phyloP scores from a whole-genome alignment of 257 asterid genomes.

The Craterostigma plantagineum region DNA sequence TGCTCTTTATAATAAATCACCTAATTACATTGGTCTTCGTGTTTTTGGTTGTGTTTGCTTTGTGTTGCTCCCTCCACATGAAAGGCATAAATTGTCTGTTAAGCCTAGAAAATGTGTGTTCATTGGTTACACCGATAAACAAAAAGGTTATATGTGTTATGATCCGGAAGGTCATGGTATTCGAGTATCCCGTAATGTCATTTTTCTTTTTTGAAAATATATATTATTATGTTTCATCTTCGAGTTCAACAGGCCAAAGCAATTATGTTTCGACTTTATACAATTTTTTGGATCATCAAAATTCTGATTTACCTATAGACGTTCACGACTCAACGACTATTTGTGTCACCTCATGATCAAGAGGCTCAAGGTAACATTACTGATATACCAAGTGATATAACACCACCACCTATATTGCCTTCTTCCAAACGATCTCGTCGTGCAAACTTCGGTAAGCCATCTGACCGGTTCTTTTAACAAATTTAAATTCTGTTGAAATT shows the following conservation, averaged over 20 bases:
- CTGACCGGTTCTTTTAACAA: too few relatives aligned
- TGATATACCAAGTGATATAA: not conserved
- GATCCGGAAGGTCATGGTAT: not conserved
- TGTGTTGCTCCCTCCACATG: slow-evolving; percentile 4
- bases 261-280: slow-evolving; percentile 2
- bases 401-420: not conserved
- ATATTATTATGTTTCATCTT: slow-evolving; percentile 1
- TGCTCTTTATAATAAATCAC: not conserved
- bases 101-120: slow-evolving; percentile 7
- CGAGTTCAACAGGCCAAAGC: not conserved
- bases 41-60: not conserved
- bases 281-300: slow-evolving; percentile 1
- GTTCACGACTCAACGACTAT: not conserved
- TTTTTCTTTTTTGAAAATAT: slow-evolving; percentile 4
- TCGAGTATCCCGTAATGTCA: slow-evolving; percentile 6
- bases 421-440: not conserved
- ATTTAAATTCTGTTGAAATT: too few relatives aligned
- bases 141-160: slow-evolving; percentile 4
- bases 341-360: not conserved
- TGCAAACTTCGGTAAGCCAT: not conserved
- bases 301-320: not conserved
- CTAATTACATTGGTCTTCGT: not conserved
- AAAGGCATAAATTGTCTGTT: slow-evolving; percentile 4
- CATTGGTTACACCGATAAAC: slow-evolving; percentile 7
- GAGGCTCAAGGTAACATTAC: not conserved